phyloP scores from a whole-genome alignment of 1,284 basidiomycete genomes.

The Fomitopsis palustris region DNA sequence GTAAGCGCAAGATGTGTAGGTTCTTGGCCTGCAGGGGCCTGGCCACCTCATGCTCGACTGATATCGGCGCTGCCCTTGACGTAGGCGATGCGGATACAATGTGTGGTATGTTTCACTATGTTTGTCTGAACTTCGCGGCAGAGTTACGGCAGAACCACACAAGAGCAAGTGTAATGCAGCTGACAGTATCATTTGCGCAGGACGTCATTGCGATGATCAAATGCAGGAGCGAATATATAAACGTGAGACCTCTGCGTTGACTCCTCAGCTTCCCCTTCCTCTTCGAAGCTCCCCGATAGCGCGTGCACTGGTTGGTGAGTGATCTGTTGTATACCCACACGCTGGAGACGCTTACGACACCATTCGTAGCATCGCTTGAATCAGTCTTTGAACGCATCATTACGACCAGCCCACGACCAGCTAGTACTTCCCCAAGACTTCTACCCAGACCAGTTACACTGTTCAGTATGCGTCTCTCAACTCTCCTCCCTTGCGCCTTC shows the following conservation, averaged over 20 bases:
- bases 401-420: neutral
- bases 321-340: neutral
- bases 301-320: neutral
- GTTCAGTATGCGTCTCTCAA: neutral
- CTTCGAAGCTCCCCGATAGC: neutral
- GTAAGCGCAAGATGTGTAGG: no score
- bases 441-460: neutral
- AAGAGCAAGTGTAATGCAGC: no score
- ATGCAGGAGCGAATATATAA: neutral
- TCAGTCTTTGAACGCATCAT: neutral
- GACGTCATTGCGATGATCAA: no score
- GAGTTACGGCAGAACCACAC: no score
- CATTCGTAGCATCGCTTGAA: neutral
- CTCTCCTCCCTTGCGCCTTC: neutral
- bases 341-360: no score
- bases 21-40: no score
- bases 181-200: no score
- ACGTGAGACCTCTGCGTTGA: neutral
- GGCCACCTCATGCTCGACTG: no score
- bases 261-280: neutral
- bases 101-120: no score
- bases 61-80: no score
- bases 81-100: no score
- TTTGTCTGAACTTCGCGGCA: no score
- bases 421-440: neutral